These are phyloP conservation scores for Syzygium aromaticum DNA, from an alignment of 345 rosid species.

Conservation along the genomic window DNA sequence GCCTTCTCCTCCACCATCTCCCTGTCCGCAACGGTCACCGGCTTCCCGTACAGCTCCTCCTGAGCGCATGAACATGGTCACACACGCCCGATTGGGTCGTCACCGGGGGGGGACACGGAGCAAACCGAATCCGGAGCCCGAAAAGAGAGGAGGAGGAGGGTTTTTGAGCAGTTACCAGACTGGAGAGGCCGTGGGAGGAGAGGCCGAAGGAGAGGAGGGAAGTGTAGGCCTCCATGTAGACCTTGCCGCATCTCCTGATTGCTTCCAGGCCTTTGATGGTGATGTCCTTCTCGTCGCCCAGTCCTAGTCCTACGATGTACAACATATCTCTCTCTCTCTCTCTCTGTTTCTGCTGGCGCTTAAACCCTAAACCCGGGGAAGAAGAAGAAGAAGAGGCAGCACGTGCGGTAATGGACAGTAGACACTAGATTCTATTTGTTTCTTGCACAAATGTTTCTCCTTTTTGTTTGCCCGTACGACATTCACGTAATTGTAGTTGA, in stretches of 20 bases:
- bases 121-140: not conserved
- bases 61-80: not conserved
- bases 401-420: not conserved
- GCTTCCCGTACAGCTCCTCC: conserved; percentile 74
- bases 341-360: not conserved
- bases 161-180: conserved; percentile 27
- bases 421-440: too few species aligned
- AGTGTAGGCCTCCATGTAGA: conserved; percentile 90
- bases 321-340: conserved; percentile 30
- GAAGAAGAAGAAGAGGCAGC: not conserved
- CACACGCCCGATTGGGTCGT: not conserved
- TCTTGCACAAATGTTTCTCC: too few species aligned
- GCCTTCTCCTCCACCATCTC: conserved; percentile 93
- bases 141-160: not conserved
- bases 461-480: not conserved
- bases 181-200: conserved; percentile 60
- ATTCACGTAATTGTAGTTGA: not conserved
- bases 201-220: conserved; percentile 89
- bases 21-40: conserved; percentile 64
- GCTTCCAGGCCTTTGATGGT: conserved; percentile 80
- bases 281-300: conserved; percentile 80
- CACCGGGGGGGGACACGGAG: too few species aligned
- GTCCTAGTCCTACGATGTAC: conserved; percentile 73
- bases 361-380: not conserved
- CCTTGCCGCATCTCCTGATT: conserved; percentile 60